These are phyloP conservation scores for Cladosporium halotolerans DNA, from an alignment of 2,329 filamentous ascomycete species.

Conservation along the genomic window DNA sequence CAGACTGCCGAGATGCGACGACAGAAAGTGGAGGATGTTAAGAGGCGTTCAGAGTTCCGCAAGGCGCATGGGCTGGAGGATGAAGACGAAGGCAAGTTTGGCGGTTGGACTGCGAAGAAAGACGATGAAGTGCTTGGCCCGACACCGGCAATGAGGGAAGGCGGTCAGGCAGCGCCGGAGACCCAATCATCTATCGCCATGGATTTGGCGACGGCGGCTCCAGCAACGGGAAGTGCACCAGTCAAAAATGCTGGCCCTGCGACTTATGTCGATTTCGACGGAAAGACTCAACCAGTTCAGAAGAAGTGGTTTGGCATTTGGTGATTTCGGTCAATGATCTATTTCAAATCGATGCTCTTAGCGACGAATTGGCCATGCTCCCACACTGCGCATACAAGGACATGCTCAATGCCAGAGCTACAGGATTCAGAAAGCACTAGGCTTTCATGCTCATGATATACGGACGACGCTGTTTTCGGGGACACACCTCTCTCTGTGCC, in stretches of 20 bases:
- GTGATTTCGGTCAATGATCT: slow-evolving; percentile 32
- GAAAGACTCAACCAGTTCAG: slow-evolving; percentile 45
- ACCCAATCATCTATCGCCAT: slow-evolving; percentile 22
- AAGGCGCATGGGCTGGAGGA: slow-evolving; percentile 76
- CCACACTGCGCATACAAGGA: too few relatives aligned
- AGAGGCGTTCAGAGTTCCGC: slow-evolving; percentile 79
- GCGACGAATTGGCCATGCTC: too few relatives aligned
- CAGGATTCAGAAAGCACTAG: too few relatives aligned
- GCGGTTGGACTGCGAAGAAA: slow-evolving; percentile 39
- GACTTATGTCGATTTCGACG: slow-evolving; percentile 36
- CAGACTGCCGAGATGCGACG: slow-evolving; percentile 66
- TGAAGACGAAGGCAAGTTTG: slow-evolving; percentile 43
- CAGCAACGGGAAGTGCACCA: slow-evolving; percentile 22
- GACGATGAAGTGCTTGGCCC: slow-evolving; percentile 30
- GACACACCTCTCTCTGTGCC: too few relatives aligned
- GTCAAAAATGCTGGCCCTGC: slow-evolving; percentile 17
- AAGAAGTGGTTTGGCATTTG: slow-evolving; percentile 87
- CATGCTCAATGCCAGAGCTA: too few relatives aligned
- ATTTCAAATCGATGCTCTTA: too few relatives aligned
- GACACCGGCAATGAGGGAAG: slow-evolving; percentile 31
- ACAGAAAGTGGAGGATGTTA: slow-evolving; percentile 72
- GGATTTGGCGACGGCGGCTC: slow-evolving; percentile 28
- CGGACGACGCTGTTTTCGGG: too few relatives aligned
- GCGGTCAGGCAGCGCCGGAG: slow-evolving; percentile 25
- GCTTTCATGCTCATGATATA: too few relatives aligned